Percentiles rank a stretch among this genome's conserved stretches.
phyloP scores from a whole-genome alignment of 441 rosid species.

The Flueggea neowawraea region DNA sequence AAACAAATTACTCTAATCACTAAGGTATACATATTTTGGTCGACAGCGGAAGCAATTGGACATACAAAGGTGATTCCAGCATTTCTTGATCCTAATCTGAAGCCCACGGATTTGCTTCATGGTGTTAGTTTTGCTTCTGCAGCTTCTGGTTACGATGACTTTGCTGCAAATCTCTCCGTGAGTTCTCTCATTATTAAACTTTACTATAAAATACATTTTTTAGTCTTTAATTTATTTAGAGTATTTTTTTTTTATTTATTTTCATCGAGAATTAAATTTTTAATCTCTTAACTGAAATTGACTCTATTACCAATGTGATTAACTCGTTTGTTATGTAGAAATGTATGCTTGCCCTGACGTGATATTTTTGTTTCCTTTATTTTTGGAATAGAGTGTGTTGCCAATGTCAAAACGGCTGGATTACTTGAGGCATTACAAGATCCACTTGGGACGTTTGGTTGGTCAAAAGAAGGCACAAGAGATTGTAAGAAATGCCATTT shows the following conservation, averaged over 20 bases:
- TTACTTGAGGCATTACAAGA: conserved; percentile 64
- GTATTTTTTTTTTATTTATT: too few relatives aligned
- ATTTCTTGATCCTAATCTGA: conserved; percentile 57
- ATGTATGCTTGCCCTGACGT: neutral
- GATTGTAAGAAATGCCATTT: conserved; percentile 40
- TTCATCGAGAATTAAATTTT: too few relatives aligned
- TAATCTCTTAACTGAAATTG: too few relatives aligned
- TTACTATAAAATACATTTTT: neutral
- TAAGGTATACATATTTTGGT: neutral
- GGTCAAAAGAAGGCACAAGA: conserved; percentile 48
- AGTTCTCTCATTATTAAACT: conserved; percentile 2
- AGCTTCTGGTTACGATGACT: conserved; percentile 83
- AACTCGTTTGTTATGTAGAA: too few relatives aligned
- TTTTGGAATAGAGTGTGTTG: conserved; percentile 51
- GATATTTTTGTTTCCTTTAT: neutral
- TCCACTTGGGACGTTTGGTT: conserved; percentile 43
- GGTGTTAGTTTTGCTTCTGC: conserved; percentile 95
- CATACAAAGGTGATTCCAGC: conserved; percentile 53
- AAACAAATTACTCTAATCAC: too few relatives aligned
- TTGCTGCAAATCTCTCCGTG: conserved; percentile 80
- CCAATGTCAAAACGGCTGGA: conserved; percentile 50
- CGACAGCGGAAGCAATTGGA: conserved; percentile 61
- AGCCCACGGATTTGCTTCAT: conserved; percentile 38
- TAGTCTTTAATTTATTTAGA: too few relatives aligned
- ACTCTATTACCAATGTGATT: too few relatives aligned